A percentile compares a stretch with the other conserved stretches of the same genome.
Conservation (phyloP, 2,329 filamentous ascomycete genomes). For the Fusarium armeniacum region DNA sequence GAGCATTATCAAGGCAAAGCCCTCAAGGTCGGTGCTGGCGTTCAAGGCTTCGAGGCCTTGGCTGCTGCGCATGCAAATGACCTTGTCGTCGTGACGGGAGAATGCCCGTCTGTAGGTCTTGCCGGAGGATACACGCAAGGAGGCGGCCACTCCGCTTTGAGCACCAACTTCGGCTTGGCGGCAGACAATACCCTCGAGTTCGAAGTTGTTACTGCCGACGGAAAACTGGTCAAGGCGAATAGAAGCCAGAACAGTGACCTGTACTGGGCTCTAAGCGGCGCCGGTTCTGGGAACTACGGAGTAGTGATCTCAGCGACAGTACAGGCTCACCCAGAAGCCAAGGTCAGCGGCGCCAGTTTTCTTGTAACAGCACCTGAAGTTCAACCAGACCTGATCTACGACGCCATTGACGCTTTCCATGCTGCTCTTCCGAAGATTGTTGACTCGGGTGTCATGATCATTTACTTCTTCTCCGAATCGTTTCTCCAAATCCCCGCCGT, state of each 20-base stretch:
- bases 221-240: slow-evolving; percentile 62
- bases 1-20: slow-evolving; percentile 64
- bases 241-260: slow-evolving; percentile 65
- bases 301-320: slow-evolving; percentile 69
- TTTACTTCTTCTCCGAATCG: slow-evolving; percentile 53
- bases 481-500: slow-evolving; percentile 51
- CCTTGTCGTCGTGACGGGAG: slow-evolving; percentile 67
- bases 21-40: slow-evolving; percentile 67
- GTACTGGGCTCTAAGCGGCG: slow-evolving; percentile 74
- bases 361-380: slow-evolving; percentile 21
- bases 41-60: slow-evolving; percentile 64
- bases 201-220: slow-evolving; percentile 67
- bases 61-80: slow-evolving; percentile 61
- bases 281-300: slow-evolving; percentile 71
- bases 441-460: slow-evolving; percentile 62
- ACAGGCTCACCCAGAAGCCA: slow-evolving; percentile 61
- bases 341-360: slow-evolving; percentile 53
- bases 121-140: slow-evolving; percentile 73
- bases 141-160: slow-evolving; percentile 67
- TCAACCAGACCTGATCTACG: slow-evolving; percentile 27
- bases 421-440: slow-evolving; percentile 54
- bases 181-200: slow-evolving; percentile 71
- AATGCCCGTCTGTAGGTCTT: slow-evolving; percentile 67
- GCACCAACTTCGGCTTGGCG: slow-evolving; percentile 67
- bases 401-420: slow-evolving; percentile 45